These are phyloP conservation scores for Jackrogersella multiformis DNA, from an alignment of 495 filamentous ascomycete species.

Conservation along the genomic window DNA sequence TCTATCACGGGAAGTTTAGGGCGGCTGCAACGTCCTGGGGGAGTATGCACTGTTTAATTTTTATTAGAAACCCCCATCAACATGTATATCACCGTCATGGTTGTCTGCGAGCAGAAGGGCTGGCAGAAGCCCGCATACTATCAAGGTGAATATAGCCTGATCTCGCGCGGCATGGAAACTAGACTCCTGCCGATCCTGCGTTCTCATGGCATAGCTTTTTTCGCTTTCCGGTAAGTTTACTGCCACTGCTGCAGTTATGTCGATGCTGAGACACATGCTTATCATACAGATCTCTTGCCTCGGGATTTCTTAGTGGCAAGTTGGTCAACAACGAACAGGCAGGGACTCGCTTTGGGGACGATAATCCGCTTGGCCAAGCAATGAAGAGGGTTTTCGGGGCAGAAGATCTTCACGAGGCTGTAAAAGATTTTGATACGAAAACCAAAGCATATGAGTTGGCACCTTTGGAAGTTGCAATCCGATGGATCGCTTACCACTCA, in stretches of 20 bases:
- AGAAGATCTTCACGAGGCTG: conserved; percentile 46
- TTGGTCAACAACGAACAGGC: conserved; percentile 32
- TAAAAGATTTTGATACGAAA: conserved; percentile 58
- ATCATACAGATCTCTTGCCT: conserved; percentile 50
- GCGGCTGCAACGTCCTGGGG: conserved; percentile 46
- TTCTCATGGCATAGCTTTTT: conserved; percentile 58
- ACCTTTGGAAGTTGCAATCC: conserved; percentile 62
- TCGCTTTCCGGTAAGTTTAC: conserved; percentile 62
- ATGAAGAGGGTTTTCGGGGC: conserved; percentile 58
- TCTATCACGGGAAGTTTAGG: conserved; percentile 30
- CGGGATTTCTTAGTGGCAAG: conserved; percentile 60
- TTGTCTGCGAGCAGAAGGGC: conserved; percentile 52
- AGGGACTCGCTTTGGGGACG: conserved; percentile 54
- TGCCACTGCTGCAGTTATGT: too few relatives aligned
- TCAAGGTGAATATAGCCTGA: conserved; percentile 56
- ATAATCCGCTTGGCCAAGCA: conserved; percentile 42
- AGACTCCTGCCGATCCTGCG: conserved; percentile 59
- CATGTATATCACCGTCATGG: too few relatives aligned
- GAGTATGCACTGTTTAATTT: too few relatives aligned
- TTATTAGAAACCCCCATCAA: too few relatives aligned
- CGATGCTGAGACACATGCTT: too few relatives aligned
- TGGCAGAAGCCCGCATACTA: conserved; percentile 53
- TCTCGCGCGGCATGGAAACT: conserved; percentile 47
- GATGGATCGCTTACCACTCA: conserved; percentile 66
- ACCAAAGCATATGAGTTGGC: conserved; percentile 54